Percentiles rank a stretch among this genome's conserved stretches.
Conservation (phyloP, 2,329 filamentous ascomycete species). For the Fusarium brevicatenulatum region DNA sequence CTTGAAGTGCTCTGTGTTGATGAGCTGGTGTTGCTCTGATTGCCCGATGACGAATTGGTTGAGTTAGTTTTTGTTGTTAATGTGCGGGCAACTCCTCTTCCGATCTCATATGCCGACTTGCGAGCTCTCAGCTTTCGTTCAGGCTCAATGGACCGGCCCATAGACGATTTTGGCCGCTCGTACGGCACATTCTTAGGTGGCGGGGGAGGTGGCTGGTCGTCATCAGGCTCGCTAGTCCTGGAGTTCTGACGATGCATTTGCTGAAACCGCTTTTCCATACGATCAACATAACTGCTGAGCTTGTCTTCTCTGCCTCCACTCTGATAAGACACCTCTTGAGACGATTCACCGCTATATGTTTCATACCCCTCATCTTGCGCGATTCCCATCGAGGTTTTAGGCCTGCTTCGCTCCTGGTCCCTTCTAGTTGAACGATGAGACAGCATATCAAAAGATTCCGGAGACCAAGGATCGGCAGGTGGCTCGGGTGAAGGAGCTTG, state of each 20-base stretch:
- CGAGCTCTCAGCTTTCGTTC: slow-evolving; percentile 67
- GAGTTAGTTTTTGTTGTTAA: slow-evolving; percentile 89
- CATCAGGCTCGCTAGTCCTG: slow-evolving; percentile 53
- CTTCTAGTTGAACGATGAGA: slow-evolving; percentile 44
- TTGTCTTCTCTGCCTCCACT: slow-evolving; percentile 63
- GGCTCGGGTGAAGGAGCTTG: slow-evolving; percentile 65
- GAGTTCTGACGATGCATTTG: slow-evolving; percentile 73
- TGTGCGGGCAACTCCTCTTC: slow-evolving; percentile 76
- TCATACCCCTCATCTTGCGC: slow-evolving; percentile 70
- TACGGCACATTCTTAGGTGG: slow-evolving; percentile 62
- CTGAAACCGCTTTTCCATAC: slow-evolving; percentile 87
- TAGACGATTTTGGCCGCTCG: slow-evolving; percentile 68
- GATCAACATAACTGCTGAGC: slow-evolving; percentile 85
- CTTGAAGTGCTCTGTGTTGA: slow-evolving; percentile 82
- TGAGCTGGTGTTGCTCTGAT: slow-evolving; percentile 76
- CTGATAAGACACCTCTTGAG: slow-evolving; percentile 58
- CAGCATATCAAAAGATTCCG: slow-evolving; percentile 79
- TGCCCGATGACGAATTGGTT: slow-evolving; percentile 79
- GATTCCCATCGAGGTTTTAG: slow-evolving; percentile 80
- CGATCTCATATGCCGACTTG: slow-evolving; percentile 83
- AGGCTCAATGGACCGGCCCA: slow-evolving; percentile 54
- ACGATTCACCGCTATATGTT: slow-evolving; percentile 66
- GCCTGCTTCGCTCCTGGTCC: slow-evolving; percentile 49
- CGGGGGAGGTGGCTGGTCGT: slow-evolving; percentile 70
- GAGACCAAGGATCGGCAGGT: slow-evolving; percentile 83